Evolutionary conservation across 1,139 yeast species (phyloP).

Genomic region (Wickerhamomyces sp.): DNA sequence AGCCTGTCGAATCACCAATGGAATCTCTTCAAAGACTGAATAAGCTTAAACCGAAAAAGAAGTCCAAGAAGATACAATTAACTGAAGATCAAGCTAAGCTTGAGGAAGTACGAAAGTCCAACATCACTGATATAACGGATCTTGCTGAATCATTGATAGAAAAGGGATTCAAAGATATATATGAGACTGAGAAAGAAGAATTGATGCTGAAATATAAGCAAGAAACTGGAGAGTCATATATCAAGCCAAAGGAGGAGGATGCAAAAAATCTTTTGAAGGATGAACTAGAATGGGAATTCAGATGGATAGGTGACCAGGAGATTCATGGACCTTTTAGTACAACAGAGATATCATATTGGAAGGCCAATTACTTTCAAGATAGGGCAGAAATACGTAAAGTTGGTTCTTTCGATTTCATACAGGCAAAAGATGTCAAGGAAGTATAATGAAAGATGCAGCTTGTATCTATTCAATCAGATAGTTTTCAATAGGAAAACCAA

Average conservation of each 20-base stretch:
- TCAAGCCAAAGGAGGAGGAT: slow-evolving; percentile 19
- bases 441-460: too few species aligned
- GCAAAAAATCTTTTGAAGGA: slow-evolving; percentile 3
- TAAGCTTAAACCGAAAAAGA: slow-evolving; percentile 26
- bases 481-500: slow-evolving; percentile 50
- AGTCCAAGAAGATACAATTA: slow-evolving; percentile 5
- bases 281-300: slow-evolving; percentile 47
- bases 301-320: slow-evolving; percentile 48
- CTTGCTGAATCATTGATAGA: slow-evolving; percentile 42
- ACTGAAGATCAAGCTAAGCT: slow-evolving; percentile 15
- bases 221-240: slow-evolving; percentile 39
- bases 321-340: slow-evolving; percentile 58
- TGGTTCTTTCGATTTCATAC: slow-evolving; percentile 28
- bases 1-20: slow-evolving; percentile 60
- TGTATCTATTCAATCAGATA: slow-evolving; percentile 34
- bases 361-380: slow-evolving; percentile 48
- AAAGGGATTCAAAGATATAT: slow-evolving; percentile 39
- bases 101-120: slow-evolving; percentile 25
- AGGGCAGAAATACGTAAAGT: slow-evolving; percentile 39
- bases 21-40: slow-evolving; percentile 52
- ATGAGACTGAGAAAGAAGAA: slow-evolving; percentile 56
- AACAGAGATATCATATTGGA: slow-evolving; percentile 59
- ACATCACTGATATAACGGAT: slow-evolving; percentile 43
- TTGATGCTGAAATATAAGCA: slow-evolving; percentile 46
- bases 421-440: slow-evolving; percentile 3